A percentile compares a stretch with the other conserved stretches of the same genome.
Evolutionary conservation across 179 eudicot genomes (phyloP).

Genomic region (Heliamphora pulchella): DNA sequence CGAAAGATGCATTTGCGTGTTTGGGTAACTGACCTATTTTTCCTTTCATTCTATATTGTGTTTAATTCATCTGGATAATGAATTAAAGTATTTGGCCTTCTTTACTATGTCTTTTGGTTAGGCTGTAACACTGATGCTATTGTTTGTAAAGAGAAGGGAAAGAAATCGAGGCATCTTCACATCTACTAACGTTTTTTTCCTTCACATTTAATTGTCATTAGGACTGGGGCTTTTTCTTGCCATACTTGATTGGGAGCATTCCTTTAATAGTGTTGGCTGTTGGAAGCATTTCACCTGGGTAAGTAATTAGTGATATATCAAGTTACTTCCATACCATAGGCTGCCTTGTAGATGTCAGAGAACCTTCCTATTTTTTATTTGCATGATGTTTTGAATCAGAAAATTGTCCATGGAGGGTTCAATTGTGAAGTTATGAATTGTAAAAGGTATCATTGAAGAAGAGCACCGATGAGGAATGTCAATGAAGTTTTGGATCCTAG

Average conservation of each 20-base stretch:
- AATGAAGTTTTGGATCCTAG: neutral
- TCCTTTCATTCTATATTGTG: neutral
- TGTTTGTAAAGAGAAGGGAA: neutral
- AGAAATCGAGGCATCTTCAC: neutral
- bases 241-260: conserved; percentile 83
- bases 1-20: neutral
- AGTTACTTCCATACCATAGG: too few species aligned
- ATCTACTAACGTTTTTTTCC: conserved; percentile 3
- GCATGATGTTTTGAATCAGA: neutral
- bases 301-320: conserved; percentile 22
- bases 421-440: neutral
- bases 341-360: neutral
- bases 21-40: neutral
- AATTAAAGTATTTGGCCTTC: neutral
- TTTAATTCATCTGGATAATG: neutral
- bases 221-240: conserved; percentile 98
- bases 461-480: neutral
- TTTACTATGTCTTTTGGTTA: neutral
- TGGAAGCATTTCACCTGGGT: conserved; percentile 94
- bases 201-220: conserved; percentile 17
- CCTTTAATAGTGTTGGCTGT: conserved; percentile 82
- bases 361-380: neutral
- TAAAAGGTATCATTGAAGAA: neutral
- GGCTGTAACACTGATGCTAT: neutral
- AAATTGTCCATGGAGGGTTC: neutral